Conservation (phyloP, 139 green algal genomes). For the Edaphochlamys debaryana region DNA sequence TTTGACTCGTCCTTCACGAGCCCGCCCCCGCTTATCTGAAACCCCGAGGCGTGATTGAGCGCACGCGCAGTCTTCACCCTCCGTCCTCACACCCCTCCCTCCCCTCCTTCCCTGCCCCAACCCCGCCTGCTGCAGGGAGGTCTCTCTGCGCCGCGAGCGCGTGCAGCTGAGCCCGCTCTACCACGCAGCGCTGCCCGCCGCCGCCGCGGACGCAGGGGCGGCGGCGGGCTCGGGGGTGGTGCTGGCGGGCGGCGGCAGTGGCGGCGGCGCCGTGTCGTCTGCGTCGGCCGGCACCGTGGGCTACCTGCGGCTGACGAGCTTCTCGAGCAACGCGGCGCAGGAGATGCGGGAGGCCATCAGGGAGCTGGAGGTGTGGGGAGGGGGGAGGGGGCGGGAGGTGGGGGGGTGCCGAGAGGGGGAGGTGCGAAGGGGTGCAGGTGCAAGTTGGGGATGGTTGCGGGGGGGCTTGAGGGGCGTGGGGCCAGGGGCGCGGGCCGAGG, state of each 20-base stretch:
- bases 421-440: background rate
- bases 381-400: background rate
- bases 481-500: background rate
- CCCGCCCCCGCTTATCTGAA: too few relatives aligned
- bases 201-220: too few relatives aligned
- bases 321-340: conserved; percentile 79
- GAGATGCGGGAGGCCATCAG: conserved; percentile 83
- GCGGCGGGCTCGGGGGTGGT: too few relatives aligned
- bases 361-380: conserved; percentile 68
- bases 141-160: conserved; percentile 73
- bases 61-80: too few relatives aligned
- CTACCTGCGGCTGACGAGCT: conserved; percentile 90
- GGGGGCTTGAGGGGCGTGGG: too few relatives aligned
- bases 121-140: too few relatives aligned
- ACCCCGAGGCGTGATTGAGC: too few relatives aligned
- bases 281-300: conserved; percentile 51
- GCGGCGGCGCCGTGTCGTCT: background rate
- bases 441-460: background rate
- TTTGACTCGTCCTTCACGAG: too few relatives aligned
- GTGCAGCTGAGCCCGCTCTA: conserved; percentile 87
- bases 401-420: background rate
- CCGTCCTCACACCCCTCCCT: too few relatives aligned
- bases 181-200: conserved; percentile 55
- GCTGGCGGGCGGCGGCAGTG: background rate
- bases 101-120: too few relatives aligned